These are phyloP conservation scores for Erythrophleum ivorense DNA, from an alignment of 331 rosid genomes.

Conservation along the genomic window DNA sequence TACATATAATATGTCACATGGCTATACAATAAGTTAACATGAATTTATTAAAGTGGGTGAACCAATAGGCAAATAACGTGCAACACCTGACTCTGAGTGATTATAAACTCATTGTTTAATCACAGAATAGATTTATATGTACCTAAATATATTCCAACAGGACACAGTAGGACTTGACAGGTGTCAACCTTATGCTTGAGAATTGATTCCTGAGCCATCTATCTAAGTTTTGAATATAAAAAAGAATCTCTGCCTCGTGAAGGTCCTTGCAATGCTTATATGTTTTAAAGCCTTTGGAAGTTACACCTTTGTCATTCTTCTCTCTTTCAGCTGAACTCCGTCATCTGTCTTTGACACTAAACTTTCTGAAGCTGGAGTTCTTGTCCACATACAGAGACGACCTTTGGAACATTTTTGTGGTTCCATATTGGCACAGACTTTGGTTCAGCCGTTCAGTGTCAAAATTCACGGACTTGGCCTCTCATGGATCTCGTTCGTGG, in stretches of 20 bases:
- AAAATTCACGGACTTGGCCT: slow-evolving; percentile 6
- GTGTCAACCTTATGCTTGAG: slow-evolving; percentile 44
- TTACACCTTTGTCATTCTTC: slow-evolving; percentile 3
- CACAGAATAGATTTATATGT: not conserved
- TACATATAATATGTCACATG: not conserved
- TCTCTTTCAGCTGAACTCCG: slow-evolving; percentile 6
- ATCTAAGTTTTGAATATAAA: slow-evolving; percentile 48
- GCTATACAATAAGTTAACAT: not conserved
- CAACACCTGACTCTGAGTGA: not conserved
- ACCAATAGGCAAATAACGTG: not conserved
- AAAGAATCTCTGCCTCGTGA: slow-evolving; percentile 38
- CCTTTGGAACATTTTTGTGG: slow-evolving; percentile 24
- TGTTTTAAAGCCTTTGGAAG: slow-evolving; percentile 33
- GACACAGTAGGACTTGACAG: slow-evolving; percentile 47
- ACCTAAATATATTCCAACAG: not conserved
- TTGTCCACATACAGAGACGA: slow-evolving; percentile 32
- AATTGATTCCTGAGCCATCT: slow-evolving; percentile 27
- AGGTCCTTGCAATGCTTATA: slow-evolving; percentile 41
- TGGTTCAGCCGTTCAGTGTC: slow-evolving; percentile 13
- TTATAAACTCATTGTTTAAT: not conserved
- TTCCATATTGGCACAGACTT: slow-evolving; percentile 40
- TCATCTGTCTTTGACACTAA: slow-evolving; percentile 18
- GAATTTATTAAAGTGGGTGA: not conserved
- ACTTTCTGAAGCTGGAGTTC: slow-evolving; percentile 29
- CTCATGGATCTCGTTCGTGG: slow-evolving; percentile 50